Conservation (phyloP, 2,329 filamentous ascomycete species). For the Bimuria novae-zelandiae region DNA sequence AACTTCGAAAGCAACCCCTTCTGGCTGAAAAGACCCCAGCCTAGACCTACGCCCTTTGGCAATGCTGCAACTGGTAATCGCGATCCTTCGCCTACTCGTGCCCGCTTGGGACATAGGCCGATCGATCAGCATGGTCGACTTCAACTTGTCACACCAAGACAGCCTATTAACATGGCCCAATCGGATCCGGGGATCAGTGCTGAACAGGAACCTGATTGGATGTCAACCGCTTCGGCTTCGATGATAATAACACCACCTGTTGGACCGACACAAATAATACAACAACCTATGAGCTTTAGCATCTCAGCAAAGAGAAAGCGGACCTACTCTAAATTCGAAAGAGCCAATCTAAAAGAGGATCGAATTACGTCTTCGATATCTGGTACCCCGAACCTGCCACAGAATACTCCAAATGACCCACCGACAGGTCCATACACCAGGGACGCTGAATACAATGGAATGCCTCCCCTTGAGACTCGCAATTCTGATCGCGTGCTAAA, state of each 20-base stretch:
- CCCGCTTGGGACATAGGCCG: constrained; percentile 14
- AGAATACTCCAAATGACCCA: neutral
- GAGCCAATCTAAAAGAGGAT: neutral
- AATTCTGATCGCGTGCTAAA: neutral
- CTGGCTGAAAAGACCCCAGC: constrained; percentile 30
- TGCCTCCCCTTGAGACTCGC: neutral
- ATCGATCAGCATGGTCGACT: constrained; percentile 11
- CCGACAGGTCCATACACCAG: neutral
- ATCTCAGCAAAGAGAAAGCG: neutral
- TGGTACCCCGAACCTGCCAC: neutral
- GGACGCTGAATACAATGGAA: too few species aligned
- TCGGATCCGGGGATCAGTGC: constrained; percentile 4
- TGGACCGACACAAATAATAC: constrained; percentile 1
- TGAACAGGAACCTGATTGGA: constrained; percentile 12
- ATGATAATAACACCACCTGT: constrained; percentile 29
- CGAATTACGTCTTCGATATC: too few species aligned
- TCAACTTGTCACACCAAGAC: constrained; percentile 23
- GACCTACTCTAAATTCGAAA: neutral
- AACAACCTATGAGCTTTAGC: neutral
- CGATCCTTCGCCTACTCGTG: constrained; percentile 27
- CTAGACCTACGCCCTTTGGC: constrained; percentile 10
- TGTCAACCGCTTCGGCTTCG: constrained; percentile 30
- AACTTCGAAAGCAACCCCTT: constrained; percentile 22
- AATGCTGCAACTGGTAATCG: constrained; percentile 12
- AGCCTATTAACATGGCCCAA: constrained; percentile 11